Conservation (phyloP, 257 asterid genomes). For the Eucommia ulmoides region DNA sequence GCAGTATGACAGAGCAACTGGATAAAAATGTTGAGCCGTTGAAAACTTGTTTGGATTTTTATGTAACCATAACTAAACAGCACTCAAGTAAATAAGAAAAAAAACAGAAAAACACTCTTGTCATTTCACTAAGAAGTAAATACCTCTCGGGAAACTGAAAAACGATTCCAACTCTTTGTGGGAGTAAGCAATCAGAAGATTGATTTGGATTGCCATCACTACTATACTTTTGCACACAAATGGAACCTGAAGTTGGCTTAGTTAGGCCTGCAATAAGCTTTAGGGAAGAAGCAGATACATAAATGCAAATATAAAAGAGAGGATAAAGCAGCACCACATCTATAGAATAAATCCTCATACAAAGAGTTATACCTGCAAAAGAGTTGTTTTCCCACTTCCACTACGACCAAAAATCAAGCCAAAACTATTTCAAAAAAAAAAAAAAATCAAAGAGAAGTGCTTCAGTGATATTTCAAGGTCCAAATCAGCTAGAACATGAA, state of each 20-base stretch:
- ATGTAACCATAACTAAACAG: too few species aligned
- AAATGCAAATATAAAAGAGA: conserved; percentile 1
- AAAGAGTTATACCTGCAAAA: conserved; percentile 58
- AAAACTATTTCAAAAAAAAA: conserved; percentile 28
- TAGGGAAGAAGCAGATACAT: conserved; percentile 12
- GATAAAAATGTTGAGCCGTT: too few species aligned
- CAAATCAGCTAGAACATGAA: neutral
- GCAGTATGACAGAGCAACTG: too few species aligned
- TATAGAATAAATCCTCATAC: conserved; percentile 2
- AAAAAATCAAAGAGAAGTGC: neutral
- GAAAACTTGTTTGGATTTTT: too few species aligned
- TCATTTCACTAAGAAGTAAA: conserved; percentile 2
- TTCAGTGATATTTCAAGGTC: neutral
- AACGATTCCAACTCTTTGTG: conserved; percentile 84
- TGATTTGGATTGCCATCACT: conserved; percentile 48
- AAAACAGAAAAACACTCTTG: neutral
- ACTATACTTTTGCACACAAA: conserved; percentile 42
- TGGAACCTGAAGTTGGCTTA: conserved; percentile 86
- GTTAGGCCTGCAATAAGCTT: conserved; percentile 88
- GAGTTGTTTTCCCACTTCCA: conserved; percentile 95
- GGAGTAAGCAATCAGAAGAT: conserved; percentile 40
- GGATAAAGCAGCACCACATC: neutral
- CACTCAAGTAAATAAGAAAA: neutral
- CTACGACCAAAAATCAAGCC: conserved; percentile 91
- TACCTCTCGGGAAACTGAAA: conserved; percentile 98